Conservation (phyloP, 768 basidiomycete genomes). For the Suillus discolor region DNA sequence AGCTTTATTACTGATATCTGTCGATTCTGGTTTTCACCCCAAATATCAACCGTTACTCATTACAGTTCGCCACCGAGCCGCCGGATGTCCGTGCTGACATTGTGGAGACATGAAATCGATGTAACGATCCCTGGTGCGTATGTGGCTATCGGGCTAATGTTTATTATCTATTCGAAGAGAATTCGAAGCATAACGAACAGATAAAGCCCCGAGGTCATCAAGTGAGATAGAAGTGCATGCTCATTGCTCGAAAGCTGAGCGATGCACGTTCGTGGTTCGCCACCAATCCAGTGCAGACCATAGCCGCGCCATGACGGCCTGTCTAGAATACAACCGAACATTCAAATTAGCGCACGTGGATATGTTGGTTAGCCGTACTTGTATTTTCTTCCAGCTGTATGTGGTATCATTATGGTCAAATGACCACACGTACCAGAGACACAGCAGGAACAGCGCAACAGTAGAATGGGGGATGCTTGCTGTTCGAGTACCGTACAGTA, state of each 20-base stretch:
- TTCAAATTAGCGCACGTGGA: background rate
- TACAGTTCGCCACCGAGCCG: too few relatives aligned
- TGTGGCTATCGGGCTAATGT: too few relatives aligned
- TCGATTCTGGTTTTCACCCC: background rate
- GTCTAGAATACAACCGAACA: background rate
- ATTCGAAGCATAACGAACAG: background rate
- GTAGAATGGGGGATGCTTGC: background rate
- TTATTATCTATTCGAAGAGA: background rate
- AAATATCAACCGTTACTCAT: background rate
- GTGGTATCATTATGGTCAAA: background rate
- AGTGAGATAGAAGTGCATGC: background rate
- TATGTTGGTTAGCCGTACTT: background rate
- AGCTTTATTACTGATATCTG: background rate
- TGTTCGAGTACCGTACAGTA: background rate
- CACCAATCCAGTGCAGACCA: background rate
- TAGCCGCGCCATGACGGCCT: background rate
- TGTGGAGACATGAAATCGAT: background rate
- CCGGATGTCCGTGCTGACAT: too few relatives aligned
- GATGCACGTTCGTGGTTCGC: background rate
- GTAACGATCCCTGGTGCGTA: background rate
- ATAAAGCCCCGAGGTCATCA: background rate
- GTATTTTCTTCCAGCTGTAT: background rate
- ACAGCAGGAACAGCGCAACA: background rate
- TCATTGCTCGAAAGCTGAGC: background rate
- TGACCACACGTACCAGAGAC: background rate